Evolutionary conservation across 306 rosid species (phyloP).

Genomic region (Phaseolus lunatus): DNA sequence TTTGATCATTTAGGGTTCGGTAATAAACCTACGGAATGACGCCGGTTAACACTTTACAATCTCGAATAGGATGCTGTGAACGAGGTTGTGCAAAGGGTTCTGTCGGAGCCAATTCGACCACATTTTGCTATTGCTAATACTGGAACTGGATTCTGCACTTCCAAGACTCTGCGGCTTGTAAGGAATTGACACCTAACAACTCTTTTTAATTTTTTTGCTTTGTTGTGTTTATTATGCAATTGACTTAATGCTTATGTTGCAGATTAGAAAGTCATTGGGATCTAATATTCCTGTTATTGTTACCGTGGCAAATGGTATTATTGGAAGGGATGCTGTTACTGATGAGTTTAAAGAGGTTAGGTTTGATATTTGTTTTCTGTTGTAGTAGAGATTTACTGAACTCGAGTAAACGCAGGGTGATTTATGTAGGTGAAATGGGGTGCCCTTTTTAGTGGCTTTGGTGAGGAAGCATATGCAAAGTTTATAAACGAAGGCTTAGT

Average conservation of each 20-base stretch:
- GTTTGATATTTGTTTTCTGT: slow-evolving; percentile 13
- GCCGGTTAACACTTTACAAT: slow-evolving; percentile 15
- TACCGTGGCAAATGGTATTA: slow-evolving; percentile 61
- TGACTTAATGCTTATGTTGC: slow-evolving; percentile 34
- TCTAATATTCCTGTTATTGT: slow-evolving; percentile 57
- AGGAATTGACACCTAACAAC: not conserved
- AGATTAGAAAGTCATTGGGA: slow-evolving; percentile 63
- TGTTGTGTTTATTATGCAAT: slow-evolving; percentile 16
- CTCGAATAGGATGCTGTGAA: slow-evolving; percentile 63
- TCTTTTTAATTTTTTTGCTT: not conserved
- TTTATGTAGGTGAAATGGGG: slow-evolving; percentile 63
- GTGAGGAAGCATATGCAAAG: slow-evolving; percentile 43
- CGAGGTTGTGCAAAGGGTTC: slow-evolving; percentile 67
- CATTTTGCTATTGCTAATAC: slow-evolving; percentile 65
- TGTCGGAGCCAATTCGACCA: slow-evolving; percentile 78
- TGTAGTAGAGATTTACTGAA: slow-evolving; percentile 20
- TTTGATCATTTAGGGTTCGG: not conserved
- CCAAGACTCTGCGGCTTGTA: slow-evolving; percentile 57
- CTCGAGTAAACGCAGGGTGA: slow-evolving; percentile 18
- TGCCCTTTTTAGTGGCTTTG: slow-evolving; percentile 49
- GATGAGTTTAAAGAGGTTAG: slow-evolving; percentile 74
- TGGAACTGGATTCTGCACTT: slow-evolving; percentile 57
- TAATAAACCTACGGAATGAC: not conserved
- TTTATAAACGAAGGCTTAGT: slow-evolving; percentile 61
- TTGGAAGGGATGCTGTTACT: slow-evolving; percentile 68